Evolutionary conservation across 2,329 filamentous ascomycete genomes (phyloP), one percentile per base, ranked within the genome.

Genomic region (Coniella vitis): DNA sequence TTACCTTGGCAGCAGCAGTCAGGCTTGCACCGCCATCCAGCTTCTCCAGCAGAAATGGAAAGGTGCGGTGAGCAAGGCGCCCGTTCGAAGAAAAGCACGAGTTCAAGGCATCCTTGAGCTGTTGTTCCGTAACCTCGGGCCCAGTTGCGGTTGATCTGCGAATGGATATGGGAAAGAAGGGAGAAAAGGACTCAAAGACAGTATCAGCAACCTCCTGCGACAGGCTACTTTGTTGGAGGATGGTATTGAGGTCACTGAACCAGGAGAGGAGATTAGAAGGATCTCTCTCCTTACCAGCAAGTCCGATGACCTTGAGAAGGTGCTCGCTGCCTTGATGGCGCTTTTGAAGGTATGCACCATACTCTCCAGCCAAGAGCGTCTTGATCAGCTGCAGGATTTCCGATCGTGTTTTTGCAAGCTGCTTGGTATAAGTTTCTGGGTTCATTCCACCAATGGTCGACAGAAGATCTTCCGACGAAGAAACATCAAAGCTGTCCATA

Each of bases 121-220:
- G 70, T 32, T 80, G 75, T 5, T 76, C 74, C 1, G 77, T 81
- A 35, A 81, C 70, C 5, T 70, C 69, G 4, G 40, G 44, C 31
- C 68, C 67, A 0, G 70, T 65, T 4, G 72, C 72, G 20, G 73
- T 70, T 0, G 76, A 72, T 47, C 70, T 69, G 22, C 76, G 69
- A 38, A 82, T 63, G 0, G 76, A 78, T 48, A 82, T 81, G 14
- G 78, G 78, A 53, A 80, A 82, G 59, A 81, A 82, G 25, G 74
- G 74, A 13, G 79, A 79, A 61, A 79, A 80, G 1, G 71, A 63
- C 47, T 71, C 71, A 59, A 79, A 81, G 2, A 77, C 66, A 48
- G 74, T 70, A 29, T 71, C 69, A 8, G 71, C 64, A 2, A 77
- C 63, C 8, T 74, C 71, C 4, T 68, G 53, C 0, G 74, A 69